A percentile compares a stretch with the other conserved stretches of the same genome.
phyloP scores from a whole-genome alignment of 768 basidiomycete genomes.

The Trametopsis cervina region DNA sequence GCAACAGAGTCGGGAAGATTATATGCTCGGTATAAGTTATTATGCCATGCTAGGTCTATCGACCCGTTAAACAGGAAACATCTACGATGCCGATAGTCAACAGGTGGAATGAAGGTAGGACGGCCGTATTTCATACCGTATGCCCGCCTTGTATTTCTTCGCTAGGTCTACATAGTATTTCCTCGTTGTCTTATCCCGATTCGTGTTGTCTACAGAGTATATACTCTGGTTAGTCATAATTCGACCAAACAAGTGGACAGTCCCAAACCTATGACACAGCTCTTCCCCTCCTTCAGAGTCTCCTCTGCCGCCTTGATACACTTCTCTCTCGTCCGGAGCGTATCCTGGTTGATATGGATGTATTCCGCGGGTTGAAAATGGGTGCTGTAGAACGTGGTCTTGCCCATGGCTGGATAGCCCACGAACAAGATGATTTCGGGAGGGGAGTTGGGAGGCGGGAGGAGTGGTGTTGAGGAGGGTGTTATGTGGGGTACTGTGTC shows the following conservation, averaged over 20 bases:
- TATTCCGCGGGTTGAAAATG: conserved; percentile 69
- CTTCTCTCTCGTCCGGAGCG: conserved; percentile 61
- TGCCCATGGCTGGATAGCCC: conserved; percentile 64
- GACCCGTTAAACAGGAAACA: conserved; percentile 74
- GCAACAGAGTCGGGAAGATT: conserved; percentile 42
- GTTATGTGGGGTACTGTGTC: conserved; percentile 40
- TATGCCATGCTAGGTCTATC: conserved; percentile 85
- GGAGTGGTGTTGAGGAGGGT: conserved; percentile 42
- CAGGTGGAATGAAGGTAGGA: not conserved
- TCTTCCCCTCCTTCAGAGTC: conserved; percentile 45
- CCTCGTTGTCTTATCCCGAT: conserved; percentile 64
- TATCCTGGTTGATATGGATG: conserved; percentile 84
- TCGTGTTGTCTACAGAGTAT: conserved; percentile 99
- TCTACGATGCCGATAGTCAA: conserved; percentile 27
- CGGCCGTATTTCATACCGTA: conserved; percentile 37
- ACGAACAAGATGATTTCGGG: conserved; percentile 54
- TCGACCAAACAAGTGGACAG: too few relatives aligned
- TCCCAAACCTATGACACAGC: conserved; percentile 72
- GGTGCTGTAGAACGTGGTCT: conserved; percentile 69
- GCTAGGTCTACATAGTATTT: conserved; percentile 67
- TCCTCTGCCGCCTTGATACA: conserved; percentile 63
- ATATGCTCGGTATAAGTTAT: conserved; percentile 83
- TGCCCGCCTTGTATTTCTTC: conserved; percentile 41
- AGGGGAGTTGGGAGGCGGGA: conserved; percentile 22
- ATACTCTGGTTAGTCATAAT: too few relatives aligned